Evolutionary conservation across 805 yeast genomes (phyloP), one percentile per base, ranked within the genome.

Genomic region (Geotrichum ghanense): DNA sequence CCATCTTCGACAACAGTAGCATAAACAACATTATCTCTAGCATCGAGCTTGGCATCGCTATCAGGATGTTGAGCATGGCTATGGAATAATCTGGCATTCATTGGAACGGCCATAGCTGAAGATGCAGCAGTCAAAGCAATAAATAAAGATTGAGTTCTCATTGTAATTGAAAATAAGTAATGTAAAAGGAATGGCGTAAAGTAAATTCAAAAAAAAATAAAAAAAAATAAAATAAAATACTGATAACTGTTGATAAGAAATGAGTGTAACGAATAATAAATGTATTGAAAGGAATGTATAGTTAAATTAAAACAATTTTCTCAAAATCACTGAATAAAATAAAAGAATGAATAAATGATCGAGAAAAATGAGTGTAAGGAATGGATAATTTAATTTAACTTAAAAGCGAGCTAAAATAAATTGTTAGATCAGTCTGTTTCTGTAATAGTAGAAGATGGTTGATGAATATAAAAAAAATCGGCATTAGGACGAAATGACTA

Each of bases 301-400:
- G n/a, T n/a, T 31, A 31, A 31, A n/a, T 31, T 31, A 31, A 10
- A 12, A n/a, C n/a, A 24, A 12, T 24, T 16, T 10, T 31, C 37
- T 31, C 37, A 12, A 31, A 31, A 31, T 31, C 37, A 31, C 12
- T 10, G 12, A 19, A 31, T 31, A 10, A n/a, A n/a, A 19, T 31
- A 31, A 31, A 31, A n/a, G 37, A 31, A 31, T 31, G 37, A 31
- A 31, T 31, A 31, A 31, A 31, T 31, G 37, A 31, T 31, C 16
- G n/a, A n/a, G 37, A 31, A 19, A 31, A 31, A 31, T 24, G 12
- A 12, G 37, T 31, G 12, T 10, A 31, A 31, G 37, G 37, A 31
- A 31, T 31, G 37, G 5, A 31, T 31, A n/a, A 31, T 31, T 31
- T 31, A 31, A 31, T 31, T 31, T 31, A 31, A 31, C 16, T 12